Conservation (phyloP, 169 alveolate species). For the Plasmodium berghei region DNA sequence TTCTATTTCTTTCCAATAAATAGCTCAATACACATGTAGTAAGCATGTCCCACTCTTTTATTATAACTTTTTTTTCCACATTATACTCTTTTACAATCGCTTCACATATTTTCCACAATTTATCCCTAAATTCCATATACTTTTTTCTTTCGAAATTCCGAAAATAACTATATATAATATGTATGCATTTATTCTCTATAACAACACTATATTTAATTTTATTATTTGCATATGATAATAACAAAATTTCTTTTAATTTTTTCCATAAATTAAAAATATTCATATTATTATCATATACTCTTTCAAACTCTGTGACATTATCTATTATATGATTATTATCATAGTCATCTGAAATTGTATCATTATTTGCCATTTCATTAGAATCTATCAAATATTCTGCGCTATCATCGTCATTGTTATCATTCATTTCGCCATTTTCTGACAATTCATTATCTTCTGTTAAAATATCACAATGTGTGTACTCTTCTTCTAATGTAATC, state of each 20-base stretch:
- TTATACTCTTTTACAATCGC: neutral
- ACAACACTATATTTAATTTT: neutral
- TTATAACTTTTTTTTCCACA: neutral
- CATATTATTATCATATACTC: neutral
- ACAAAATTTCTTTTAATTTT: neutral
- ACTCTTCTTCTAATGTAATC: neutral
- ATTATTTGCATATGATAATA: neutral
- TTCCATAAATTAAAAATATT: neutral
- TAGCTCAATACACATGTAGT: neutral
- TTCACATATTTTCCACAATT: conserved; percentile 4
- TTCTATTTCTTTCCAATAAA: neutral
- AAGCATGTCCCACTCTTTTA: neutral
- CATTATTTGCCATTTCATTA: neutral
- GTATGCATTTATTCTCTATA: neutral
- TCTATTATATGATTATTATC: neutral
- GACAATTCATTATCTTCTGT: neutral
- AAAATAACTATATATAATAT: conserved; percentile 1
- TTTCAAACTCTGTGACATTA: neutral
- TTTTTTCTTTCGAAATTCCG: conserved; percentile 1
- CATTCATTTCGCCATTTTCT: neutral
- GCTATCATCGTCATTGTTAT: neutral
- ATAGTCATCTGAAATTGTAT: neutral
- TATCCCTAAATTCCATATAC: neutral
- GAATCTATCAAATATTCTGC: neutral
- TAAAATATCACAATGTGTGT: conserved; percentile 2